Conservation (phyloP, 108 stramenopile genomes). For the Nitzschia sp. region DNA sequence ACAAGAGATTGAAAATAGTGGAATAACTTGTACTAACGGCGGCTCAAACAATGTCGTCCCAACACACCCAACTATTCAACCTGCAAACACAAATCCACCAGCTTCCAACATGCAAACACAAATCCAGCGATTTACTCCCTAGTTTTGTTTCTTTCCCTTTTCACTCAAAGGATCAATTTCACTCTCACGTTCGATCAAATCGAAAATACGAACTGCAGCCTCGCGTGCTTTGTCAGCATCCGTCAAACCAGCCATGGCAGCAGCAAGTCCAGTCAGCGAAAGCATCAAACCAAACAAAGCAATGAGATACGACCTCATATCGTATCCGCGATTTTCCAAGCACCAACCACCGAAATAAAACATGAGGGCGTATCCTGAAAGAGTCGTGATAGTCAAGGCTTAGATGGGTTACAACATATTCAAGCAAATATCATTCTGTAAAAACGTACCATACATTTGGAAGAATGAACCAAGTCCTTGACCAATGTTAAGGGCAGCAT, state of each 20-base stretch:
- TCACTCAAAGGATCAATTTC: conserved; percentile 51
- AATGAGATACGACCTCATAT: conserved; percentile 53
- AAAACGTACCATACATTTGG: conserved; percentile 32
- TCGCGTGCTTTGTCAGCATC: conserved; percentile 49
- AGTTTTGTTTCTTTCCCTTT: conserved; percentile 42
- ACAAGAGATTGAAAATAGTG: too few relatives aligned
- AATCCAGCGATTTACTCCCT: neutral
- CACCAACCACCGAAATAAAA: conserved; percentile 65
- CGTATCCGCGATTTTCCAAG: conserved; percentile 37
- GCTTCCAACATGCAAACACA: too few relatives aligned
- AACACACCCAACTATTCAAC: too few relatives aligned
- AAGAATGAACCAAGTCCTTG: conserved; percentile 29
- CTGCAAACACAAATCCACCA: too few relatives aligned
- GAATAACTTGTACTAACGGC: too few relatives aligned
- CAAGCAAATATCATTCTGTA: neutral
- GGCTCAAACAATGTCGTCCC: too few relatives aligned
- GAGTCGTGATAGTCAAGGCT: neutral
- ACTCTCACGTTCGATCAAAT: conserved; percentile 49
- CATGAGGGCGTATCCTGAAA: conserved; percentile 35
- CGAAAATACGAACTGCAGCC: conserved; percentile 53
- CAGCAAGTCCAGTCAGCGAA: conserved; percentile 53
- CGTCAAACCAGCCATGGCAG: conserved; percentile 44
- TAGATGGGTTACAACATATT: neutral
- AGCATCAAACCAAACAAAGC: conserved; percentile 61
- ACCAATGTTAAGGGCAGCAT: conserved; percentile 31